Evolutionary conservation across 176 grass and related monocot species (phyloP).

Genomic region (Coix lacrymajobi): DNA sequence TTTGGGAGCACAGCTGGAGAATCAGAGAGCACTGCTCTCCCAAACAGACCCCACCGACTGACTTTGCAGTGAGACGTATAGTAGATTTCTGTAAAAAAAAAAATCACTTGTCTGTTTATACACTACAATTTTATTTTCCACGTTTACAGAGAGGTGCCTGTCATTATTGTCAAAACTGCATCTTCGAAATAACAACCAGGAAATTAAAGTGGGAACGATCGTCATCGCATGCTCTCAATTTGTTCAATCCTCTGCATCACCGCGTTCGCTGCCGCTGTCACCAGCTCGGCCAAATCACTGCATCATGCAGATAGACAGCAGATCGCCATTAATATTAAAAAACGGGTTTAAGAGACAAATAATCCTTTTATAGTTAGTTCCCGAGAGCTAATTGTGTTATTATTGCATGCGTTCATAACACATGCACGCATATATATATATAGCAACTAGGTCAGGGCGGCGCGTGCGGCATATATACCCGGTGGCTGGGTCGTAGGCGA

Average conservation of each 20-base stretch:
- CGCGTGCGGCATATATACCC: not conserved
- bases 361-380: too few species aligned
- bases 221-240: constrained; percentile 2
- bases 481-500: constrained; percentile 44
- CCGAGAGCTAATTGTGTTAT: too few species aligned
- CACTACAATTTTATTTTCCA: not conserved
- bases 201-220: not conserved
- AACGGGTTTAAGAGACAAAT: too few species aligned
- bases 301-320: not conserved
- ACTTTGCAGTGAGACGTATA: too few species aligned
- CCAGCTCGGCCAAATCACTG: constrained; percentile 39
- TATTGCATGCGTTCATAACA: too few species aligned
- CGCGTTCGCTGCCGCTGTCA: not conserved
- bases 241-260: not conserved
- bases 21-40: too few species aligned
- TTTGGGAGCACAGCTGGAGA: too few species aligned
- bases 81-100: too few species aligned
- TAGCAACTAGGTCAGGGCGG: too few species aligned
- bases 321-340: not conserved
- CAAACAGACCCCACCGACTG: too few species aligned
- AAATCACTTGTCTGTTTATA: not conserved
- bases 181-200: constrained; percentile 7
- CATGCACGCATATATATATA: too few species aligned
- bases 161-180: not conserved
- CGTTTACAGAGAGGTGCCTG: not conserved